Base-by-base conservation (phyloP, 176 grass and related monocot species). In the Zizania latifolia region DNA sequence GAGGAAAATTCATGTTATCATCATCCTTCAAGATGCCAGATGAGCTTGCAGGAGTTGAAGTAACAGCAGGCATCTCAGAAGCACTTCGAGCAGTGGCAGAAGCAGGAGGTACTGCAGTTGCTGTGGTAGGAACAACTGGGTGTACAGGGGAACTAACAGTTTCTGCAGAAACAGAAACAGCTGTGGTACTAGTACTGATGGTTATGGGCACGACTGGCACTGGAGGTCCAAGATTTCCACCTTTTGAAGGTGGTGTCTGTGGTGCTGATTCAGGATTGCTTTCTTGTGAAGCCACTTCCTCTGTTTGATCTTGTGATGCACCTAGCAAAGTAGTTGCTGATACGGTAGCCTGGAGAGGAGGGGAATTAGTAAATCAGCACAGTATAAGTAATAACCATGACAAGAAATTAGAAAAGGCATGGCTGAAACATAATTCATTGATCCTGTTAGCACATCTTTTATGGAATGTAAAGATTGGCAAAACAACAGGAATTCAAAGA, bases 211-310 rank as follows among this genome's bases (percentile, higher is more conserved):
- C 70, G 62, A 69, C 57, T 75, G 83, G 82, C 53, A 86, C 62
- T 62, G 75, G 65, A 62, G 78, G 27, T 65, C 64, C 86, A 50
- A 83, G 48, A 77, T 77, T 76, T 75, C 40, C 84, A 85, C 10
- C 78, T 90, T 99, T 99, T 11, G 79, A 58, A 90, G 92, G 82
- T 77, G 89, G 89, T 33, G 96, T 94, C 71, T 84, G 70, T 81
- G 89, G 84, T 1, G 26, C 23, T 10, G 64, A 73, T 61, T 92
- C 86, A 82, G 80, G 30, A 72, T 79, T 98, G 87, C 68, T 86
- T 83, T 94, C 96, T 79, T 79, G 85, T 22, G 87, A 60, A 83
- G 83, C n/a, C 57, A 45, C 60, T 79, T 92, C 92, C 72, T 95
- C 96, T 62, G 46, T 53, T 81, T 78, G 81, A 40, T 99, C 96